Base-by-base conservation (phyloP, 345 rosid species). In the Xanthoceras sorbifolium region DNA sequence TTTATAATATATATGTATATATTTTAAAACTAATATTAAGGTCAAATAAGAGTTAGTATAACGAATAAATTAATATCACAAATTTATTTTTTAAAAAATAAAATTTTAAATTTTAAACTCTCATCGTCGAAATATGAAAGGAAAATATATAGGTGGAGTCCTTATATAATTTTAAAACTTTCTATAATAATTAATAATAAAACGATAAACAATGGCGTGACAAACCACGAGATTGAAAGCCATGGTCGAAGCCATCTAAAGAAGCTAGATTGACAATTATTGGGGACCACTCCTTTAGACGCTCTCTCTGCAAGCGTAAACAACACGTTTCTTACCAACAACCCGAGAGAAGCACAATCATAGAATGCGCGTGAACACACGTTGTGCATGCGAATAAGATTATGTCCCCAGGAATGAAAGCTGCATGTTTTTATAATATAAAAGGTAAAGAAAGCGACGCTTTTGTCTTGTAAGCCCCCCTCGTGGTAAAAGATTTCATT, bases 361-460 rank as follows among this genome's bases (percentile, higher is more conserved):
- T 0, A 1, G 17, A 0, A 48, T 48, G 54, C 29, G 26, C 26
- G 77, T 61, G 67, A 0, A 2, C 0, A 0, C 69, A 71, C 73
- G 74, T 50, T 4, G 2, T 3, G 50, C 9, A 18, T 20, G 72
- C 32, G 60, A 34, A 1, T 64, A 26, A 50, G 5, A 9, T 10
- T 6, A 8, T 2, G n/a, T 22, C 2, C 2, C 0, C 0, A 9
- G 1, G 31, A 79, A 29, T 48, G 79, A 25, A 64, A 67, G 52
- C 57, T 20, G 20, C 1, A 10, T 54, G 32, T 46, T 34, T 64
- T 26, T 6, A 76, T 9, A 42, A 72, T 36, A 36, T 60, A 71
- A 84, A 86, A 84, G 84, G 79, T 69, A 0, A 15, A 64, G 89
- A 82, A 72, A 78, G 86, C 73, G 87, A 84, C 80, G 52, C 80